Conservation (phyloP, 768 basidiomycete genomes). For the Pholiota microspora region DNA sequence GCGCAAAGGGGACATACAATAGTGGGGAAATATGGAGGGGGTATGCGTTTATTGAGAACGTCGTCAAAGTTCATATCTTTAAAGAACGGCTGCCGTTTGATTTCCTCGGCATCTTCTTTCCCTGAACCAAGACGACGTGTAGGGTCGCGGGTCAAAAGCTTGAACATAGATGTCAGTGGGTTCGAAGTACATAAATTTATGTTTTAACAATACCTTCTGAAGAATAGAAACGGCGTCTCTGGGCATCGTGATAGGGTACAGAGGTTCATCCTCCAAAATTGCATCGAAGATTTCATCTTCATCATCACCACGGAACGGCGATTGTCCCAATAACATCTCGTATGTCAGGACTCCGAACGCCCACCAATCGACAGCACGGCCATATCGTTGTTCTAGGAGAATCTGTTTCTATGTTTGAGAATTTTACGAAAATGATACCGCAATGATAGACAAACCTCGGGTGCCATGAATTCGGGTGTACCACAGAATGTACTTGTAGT, state of each 20-base stretch:
- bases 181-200: background rate
- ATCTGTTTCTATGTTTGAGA: conserved; percentile 57
- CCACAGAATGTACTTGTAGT: conserved; percentile 99
- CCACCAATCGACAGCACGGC: conserved; percentile 99
- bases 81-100: conserved; percentile 98
- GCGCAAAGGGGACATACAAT: conserved; percentile 57
- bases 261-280: conserved; percentile 95
- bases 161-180: conserved; percentile 8
- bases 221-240: conserved; percentile 93
- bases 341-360: conserved; percentile 98
- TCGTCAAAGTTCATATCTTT: conserved; percentile 98
- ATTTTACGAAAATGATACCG: background rate
- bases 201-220: conserved; percentile 65
- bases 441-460: conserved; percentile 64
- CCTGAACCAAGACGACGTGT: conserved; percentile 86
- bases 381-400: conserved; percentile 97
- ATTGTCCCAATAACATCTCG: conserved; percentile 98
- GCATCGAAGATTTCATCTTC: conserved; percentile 99
- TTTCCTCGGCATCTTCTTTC: conserved; percentile 92
- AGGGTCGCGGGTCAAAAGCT: conserved; percentile 94
- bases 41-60: conserved; percentile 95
- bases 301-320: conserved; percentile 98
- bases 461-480: conserved; percentile 99
- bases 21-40: conserved; percentile 95
- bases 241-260: conserved; percentile 99